Base-by-base conservation (phyloP, 2,329 filamentous ascomycete genomes). In the Beauveria scarabaeidicola region DNA sequence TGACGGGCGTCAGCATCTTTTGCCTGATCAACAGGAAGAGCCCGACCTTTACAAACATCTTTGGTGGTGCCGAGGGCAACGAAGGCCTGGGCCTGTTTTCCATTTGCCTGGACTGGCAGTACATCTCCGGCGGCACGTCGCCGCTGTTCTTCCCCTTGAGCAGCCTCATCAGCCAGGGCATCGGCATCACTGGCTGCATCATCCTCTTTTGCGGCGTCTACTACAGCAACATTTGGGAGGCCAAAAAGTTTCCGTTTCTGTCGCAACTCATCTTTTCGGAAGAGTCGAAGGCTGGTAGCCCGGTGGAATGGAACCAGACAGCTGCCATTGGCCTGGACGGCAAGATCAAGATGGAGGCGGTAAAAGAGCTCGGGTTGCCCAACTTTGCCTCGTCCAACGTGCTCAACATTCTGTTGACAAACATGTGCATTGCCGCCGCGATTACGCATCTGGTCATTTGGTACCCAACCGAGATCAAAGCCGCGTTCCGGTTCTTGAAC, bases 381-480 rank as follows among this genome's bases (percentile, higher is more conserved):
- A 77, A 67, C 53, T 66, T 81, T 27, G 68, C 78, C 9, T 66
- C 71, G 0, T 68, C 71, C n/a, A 70, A 79, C 60, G 66, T 72
- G 13, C 60, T 68, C 7, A 73, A 75, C 60, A 66, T 79, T 15
- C 67, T 80, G 36, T 72, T 72, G 2, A 71, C 71, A 4, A 81
- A 80, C 62, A 71, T 78, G 63, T 76, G 72, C 3, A 68, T 78
- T 25, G 79, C 78, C 3, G 78, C 79, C 2, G 74, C 75, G 0
- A 67, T 81, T 19, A 69, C 61, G 5, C 65, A 66, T 41, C 54
- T 66, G 36, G 44, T 63, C 44, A 56, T 36, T n/a, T 68, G 66
- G 66, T 66, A 70, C 58, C 66, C 63, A 2, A 32, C 38, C 2
- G 67, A 67, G 21, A 9, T 69, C 21, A 65, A 62, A 6, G 52